Percentiles rank a stretch among this genome's conserved stretches.
Conservation (phyloP, 192 early-diverging fungal species). For the Oehlia diaphana region DNA sequence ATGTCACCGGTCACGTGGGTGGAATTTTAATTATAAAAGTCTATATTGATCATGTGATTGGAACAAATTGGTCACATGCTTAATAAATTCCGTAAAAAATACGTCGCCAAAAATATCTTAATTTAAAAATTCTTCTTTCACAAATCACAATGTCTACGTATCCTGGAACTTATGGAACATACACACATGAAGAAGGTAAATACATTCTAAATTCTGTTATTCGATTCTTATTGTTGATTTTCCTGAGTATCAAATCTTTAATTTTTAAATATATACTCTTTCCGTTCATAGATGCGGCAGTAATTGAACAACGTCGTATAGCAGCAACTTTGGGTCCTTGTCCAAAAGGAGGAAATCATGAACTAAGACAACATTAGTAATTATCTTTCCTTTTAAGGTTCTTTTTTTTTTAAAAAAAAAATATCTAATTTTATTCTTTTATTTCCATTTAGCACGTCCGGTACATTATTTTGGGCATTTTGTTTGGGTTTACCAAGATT, state of each 20-base stretch:
- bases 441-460: slow-evolving; percentile 8
- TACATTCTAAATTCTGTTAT: not conserved
- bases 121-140: not conserved
- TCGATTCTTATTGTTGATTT: too few relatives aligned
- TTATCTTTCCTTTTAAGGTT: not conserved
- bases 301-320: slow-evolving; percentile 22
- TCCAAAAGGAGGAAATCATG: slow-evolving; percentile 26
- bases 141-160: slow-evolving; percentile 7
- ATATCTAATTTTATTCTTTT: not conserved
- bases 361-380: slow-evolving; percentile 27
- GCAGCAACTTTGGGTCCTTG: slow-evolving; percentile 19
- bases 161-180: not conserved
- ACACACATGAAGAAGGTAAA: not conserved
- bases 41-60: too few relatives aligned
- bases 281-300: slow-evolving; percentile 11
- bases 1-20: too few relatives aligned
- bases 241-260: not conserved
- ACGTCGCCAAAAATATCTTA: too few relatives aligned
- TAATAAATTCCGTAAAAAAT: too few relatives aligned
- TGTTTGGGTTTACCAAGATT: slow-evolving; percentile 26
- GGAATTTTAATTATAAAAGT: too few relatives aligned
- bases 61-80: too few relatives aligned
- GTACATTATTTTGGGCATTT: slow-evolving; percentile 29
- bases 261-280: not conserved
- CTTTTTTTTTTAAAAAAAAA: too few relatives aligned